These are phyloP conservation scores for Paramecium primaurelia DNA, from an alignment of 73 alveolate genomes.

Conservation along the genomic window DNA sequence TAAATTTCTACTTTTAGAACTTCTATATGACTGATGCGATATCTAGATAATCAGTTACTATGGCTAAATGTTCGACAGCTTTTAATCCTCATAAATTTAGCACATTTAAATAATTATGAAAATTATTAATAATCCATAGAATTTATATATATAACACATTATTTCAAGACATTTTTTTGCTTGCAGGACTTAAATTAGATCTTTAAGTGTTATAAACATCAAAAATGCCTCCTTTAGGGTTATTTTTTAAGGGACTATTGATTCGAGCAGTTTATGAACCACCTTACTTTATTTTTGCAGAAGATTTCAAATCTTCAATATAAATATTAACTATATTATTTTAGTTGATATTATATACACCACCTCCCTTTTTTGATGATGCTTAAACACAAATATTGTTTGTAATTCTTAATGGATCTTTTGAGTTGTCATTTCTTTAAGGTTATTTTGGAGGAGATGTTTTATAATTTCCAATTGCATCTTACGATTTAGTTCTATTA, in stretches of 20 bases:
- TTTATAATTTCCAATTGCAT: background rate
- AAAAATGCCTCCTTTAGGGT: background rate
- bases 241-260: background rate
- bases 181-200: background rate
- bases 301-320: slow-evolving; percentile 5
- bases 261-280: slow-evolving; percentile 41
- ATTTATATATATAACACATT: background rate
- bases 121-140: background rate
- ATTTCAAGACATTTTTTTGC: background rate
- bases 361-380: background rate
- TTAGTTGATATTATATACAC: slow-evolving; percentile 29
- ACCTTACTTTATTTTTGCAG: background rate
- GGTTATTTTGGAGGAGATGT: slow-evolving; percentile 29
- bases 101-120: slow-evolving; percentile 29
- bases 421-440: background rate
- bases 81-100: slow-evolving; percentile 62
- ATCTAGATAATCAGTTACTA: slow-evolving; percentile 72
- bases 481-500: background rate
- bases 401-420: slow-evolving; percentile 17
- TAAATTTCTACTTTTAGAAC: slow-evolving; percentile 17
- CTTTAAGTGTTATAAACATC: background rate
- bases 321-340: slow-evolving; percentile 27
- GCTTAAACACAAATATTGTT: background rate
- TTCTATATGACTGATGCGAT: slow-evolving; percentile 89
- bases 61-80: slow-evolving; percentile 86